These are phyloP conservation scores for Candida sanyaensis DNA, from an alignment of 1,139 yeast genomes.

Conservation along the genomic window DNA sequence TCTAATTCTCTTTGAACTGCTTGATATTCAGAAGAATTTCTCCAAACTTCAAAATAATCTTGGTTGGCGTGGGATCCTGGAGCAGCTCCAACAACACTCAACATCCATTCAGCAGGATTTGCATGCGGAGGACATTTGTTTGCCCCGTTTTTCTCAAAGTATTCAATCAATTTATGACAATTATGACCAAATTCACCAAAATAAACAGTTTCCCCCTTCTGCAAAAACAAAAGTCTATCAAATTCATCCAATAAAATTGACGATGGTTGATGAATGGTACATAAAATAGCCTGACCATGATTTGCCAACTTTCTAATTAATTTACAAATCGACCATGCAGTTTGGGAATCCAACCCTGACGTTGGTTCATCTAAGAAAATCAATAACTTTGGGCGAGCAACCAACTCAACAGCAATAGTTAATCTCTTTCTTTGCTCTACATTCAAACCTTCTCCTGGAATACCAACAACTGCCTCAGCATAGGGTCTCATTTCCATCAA, in stretches of 20 bases:
- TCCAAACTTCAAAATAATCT: constrained; percentile 37
- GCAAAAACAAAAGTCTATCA: constrained; percentile 38
- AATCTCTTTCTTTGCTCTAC: constrained; percentile 42
- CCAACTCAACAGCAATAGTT: constrained; percentile 43
- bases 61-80: constrained; percentile 39
- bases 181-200: constrained; percentile 64
- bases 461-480: constrained; percentile 43
- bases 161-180: constrained; percentile 49
- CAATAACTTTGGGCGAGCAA: constrained; percentile 40
- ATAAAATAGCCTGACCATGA: constrained; percentile 44
- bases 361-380: constrained; percentile 42
- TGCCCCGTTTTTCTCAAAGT: constrained; percentile 59
- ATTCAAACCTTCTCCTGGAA: constrained; percentile 43
- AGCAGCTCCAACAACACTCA: constrained; percentile 51
- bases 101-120: constrained; percentile 61
- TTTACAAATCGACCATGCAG: constrained; percentile 47
- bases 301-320: constrained; percentile 44
- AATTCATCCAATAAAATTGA: constrained; percentile 38
- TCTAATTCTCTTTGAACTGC: constrained; percentile 17
- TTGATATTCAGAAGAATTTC: constrained; percentile 27
- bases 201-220: constrained; percentile 58
- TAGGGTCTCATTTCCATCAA: constrained; percentile 27
- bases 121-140: constrained; percentile 44
- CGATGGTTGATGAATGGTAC: constrained; percentile 47
- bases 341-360: constrained; percentile 44